Conservation (phyloP, 371 early-diverging fungal genomes). For the Mortierella sp. region DNA sequence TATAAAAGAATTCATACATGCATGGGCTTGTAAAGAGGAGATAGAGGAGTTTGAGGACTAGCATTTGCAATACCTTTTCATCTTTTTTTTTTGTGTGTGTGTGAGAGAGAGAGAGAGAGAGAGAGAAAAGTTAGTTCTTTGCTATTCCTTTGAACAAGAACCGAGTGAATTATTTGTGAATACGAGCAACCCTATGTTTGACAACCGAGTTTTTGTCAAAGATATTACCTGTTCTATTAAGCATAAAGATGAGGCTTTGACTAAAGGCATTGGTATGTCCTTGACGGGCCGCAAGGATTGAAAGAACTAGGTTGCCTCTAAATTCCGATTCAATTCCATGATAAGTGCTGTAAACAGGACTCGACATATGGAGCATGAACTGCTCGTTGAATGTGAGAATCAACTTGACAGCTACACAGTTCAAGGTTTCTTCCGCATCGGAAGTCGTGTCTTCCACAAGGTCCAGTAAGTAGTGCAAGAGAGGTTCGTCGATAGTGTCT, state of each 20-base stretch:
- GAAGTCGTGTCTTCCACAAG: constrained; percentile 76
- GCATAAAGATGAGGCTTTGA: constrained; percentile 86
- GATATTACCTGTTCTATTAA: constrained; percentile 83
- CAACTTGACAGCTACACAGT: constrained; percentile 76
- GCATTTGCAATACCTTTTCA: constrained; percentile 72
- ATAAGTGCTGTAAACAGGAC: constrained; percentile 13
- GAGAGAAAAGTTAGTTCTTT: background rate
- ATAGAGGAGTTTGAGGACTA: constrained; percentile 78
- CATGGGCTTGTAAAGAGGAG: constrained; percentile 68
- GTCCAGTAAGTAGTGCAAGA: constrained; percentile 68
- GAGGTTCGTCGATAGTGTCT: constrained; percentile 62
- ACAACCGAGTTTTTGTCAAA: too few species aligned
- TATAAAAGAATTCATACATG: constrained; percentile 81
- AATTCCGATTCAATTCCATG: constrained; percentile 4
- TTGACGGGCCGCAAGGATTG: constrained; percentile 65
- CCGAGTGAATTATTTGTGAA: too few species aligned
- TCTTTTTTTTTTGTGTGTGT: constrained; percentile 53
- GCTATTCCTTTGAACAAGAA: background rate
- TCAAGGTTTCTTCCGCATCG: constrained; percentile 76
- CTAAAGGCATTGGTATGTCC: constrained; percentile 81
- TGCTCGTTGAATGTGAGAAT: constrained; percentile 78
- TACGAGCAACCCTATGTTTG: too few species aligned
- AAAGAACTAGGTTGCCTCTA: constrained; percentile 63
- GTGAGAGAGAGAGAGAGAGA: constrained; percentile 3
- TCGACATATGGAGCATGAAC: constrained; percentile 66